Evolutionary conservation across 2,329 filamentous ascomycete species (phyloP).

Genomic region (Paradendryphiella salina): DNA sequence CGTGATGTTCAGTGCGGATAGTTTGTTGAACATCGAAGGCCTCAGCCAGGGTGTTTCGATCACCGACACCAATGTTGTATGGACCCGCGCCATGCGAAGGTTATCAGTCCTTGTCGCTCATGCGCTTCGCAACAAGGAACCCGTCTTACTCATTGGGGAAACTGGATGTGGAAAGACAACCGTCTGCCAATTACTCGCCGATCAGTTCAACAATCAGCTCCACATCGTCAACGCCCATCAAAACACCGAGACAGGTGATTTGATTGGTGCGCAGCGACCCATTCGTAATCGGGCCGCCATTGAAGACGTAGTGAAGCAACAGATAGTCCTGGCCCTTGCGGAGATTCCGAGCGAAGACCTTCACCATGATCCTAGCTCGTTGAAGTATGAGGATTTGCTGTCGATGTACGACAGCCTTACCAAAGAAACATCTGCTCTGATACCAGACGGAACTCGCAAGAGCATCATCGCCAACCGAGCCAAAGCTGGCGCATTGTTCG

Average conservation of each 20-base stretch:
- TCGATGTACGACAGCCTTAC: slow-evolving; percentile 61
- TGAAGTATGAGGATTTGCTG: slow-evolving; percentile 55
- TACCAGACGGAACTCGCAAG: slow-evolving; percentile 51
- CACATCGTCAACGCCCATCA: slow-evolving; percentile 97
- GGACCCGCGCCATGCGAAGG: slow-evolving; percentile 92
- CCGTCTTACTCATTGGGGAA: slow-evolving; percentile 90
- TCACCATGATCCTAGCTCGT: slow-evolving; percentile 11
- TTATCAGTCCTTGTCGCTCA: slow-evolving; percentile 87
- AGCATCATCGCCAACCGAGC: slow-evolving; percentile 55
- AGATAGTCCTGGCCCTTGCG: slow-evolving; percentile 55
- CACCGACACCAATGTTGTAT: slow-evolving; percentile 64
- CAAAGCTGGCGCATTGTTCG: slow-evolving; percentile 83
- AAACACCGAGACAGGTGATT: slow-evolving; percentile 94
- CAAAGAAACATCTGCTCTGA: slow-evolving; percentile 48
- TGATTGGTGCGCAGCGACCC: slow-evolving; percentile 93
- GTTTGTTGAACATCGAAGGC: slow-evolving; percentile 42
- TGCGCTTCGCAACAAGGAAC: slow-evolving; percentile 87
- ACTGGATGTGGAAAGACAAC: slow-evolving; percentile 98
- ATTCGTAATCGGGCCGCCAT: slow-evolving; percentile 81
- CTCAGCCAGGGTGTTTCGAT: slow-evolving; percentile 32
- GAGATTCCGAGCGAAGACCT: slow-evolving; percentile 8
- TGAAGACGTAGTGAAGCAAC: slow-evolving; percentile 65
- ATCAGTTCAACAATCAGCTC: slow-evolving; percentile 73
- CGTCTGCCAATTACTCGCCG: slow-evolving; percentile 87
- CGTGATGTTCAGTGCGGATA: slow-evolving; percentile 65